Conservation (phyloP, 257 asterid genomes). For the Anisodus acutangulus region DNA sequence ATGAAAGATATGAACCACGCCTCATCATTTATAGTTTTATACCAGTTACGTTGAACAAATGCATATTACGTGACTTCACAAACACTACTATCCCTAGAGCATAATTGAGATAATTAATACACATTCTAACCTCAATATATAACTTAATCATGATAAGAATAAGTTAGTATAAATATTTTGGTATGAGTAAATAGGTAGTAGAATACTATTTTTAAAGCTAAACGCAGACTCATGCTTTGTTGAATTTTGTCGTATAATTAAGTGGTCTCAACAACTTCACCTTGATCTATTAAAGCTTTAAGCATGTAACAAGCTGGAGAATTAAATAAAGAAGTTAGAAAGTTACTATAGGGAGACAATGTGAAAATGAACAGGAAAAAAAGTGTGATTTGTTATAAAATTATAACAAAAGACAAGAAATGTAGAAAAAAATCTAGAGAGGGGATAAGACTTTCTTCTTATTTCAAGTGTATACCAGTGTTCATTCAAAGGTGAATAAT, state of each 20-base stretch:
- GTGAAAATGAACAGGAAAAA: too few relatives aligned
- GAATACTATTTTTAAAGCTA: not conserved
- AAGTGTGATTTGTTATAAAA: too few relatives aligned
- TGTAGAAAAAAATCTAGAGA: too few relatives aligned
- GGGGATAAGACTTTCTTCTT: too few relatives aligned
- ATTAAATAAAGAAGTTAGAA: not conserved
- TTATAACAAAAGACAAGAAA: too few relatives aligned
- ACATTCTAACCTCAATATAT: not conserved
- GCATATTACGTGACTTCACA: not conserved
- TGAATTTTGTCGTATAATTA: not conserved
- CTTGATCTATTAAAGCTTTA: not conserved
- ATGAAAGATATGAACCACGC: not conserved
- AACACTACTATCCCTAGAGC: not conserved
- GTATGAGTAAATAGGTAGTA: not conserved
- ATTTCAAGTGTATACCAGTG: too few relatives aligned
- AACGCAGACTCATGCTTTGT: not conserved
- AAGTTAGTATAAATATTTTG: not conserved
- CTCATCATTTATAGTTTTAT: not conserved
- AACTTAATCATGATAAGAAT: not conserved
- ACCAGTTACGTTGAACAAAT: not conserved
- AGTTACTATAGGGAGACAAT: too few relatives aligned
- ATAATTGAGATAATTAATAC: not conserved
- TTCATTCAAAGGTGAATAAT: too few relatives aligned
- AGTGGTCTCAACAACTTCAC: not conserved
- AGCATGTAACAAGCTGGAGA: not conserved